Evolutionary conservation across 257 asterid genomes (phyloP).

Genomic region (Fraxinus quadrangulata): DNA sequence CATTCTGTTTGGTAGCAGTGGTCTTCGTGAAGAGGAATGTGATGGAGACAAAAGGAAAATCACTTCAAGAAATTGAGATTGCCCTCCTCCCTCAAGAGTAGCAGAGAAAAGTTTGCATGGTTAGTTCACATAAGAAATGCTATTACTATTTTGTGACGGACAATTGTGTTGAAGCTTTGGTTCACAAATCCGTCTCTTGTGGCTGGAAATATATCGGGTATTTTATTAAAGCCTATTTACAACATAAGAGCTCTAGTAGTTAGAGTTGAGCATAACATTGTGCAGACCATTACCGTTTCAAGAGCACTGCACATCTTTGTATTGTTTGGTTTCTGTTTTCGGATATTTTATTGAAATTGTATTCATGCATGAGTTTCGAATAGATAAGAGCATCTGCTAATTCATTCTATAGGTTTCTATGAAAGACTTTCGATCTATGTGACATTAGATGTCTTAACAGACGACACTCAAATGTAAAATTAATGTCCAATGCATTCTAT

Average conservation of each 20-base stretch:
- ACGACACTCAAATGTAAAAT: no score
- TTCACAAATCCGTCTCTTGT: not conserved
- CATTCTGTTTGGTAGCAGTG: conserved; percentile 72
- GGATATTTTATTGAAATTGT: not conserved
- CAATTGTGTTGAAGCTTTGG: not conserved
- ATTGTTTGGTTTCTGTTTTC: not conserved
- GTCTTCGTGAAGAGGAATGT: conserved; percentile 73
- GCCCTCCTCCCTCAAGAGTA: conserved; percentile 72
- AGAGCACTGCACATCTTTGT: not conserved
- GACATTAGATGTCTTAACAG: no score
- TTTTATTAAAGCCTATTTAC: not conserved
- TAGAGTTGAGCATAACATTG: not conserved
- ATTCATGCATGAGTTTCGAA: not conserved
- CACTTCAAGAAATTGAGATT: conserved; percentile 92
- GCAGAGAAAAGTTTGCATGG: not conserved
- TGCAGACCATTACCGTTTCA: not conserved
- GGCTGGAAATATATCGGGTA: not conserved
- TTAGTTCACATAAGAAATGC: not conserved
- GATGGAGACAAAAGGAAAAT: conserved; percentile 87
- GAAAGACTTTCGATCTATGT: no score
- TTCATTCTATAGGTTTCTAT: no score
- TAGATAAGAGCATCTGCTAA: not conserved
- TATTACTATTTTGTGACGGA: not conserved
- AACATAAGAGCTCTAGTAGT: not conserved
- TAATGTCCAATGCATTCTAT: no score